These are phyloP conservation scores for Raphanus raphanistrum DNA, from an alignment of 345 rosid genomes.

Conservation along the genomic window DNA sequence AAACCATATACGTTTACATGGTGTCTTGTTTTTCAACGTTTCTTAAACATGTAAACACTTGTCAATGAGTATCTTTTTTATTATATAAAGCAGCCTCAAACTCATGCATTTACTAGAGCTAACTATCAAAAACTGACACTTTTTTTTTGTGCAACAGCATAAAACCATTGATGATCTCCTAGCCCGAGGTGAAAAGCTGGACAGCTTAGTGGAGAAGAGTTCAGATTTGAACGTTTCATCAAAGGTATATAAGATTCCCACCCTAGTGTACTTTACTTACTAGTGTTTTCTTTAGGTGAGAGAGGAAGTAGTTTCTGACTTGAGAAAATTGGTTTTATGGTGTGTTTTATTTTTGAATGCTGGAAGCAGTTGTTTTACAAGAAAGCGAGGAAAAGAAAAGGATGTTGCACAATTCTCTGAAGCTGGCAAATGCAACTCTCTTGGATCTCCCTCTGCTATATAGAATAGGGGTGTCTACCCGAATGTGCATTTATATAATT, in stretches of 20 bases:
- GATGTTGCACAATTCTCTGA: slow-evolving; percentile 85
- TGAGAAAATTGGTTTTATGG: neutral
- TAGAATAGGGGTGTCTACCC: neutral
- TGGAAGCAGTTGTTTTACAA: slow-evolving; percentile 45
- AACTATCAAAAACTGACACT: neutral
- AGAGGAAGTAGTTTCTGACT: neutral
- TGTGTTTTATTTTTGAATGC: neutral
- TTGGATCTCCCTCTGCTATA: neutral
- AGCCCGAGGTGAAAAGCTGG: slow-evolving; percentile 96
- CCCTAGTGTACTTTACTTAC: neutral
- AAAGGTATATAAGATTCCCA: slow-evolving; percentile 54
- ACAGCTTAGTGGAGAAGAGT: slow-evolving; percentile 96
- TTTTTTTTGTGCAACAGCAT: slow-evolving; percentile 54
- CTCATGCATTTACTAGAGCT: no score
- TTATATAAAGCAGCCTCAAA: no score
- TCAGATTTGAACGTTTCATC: slow-evolving; percentile 92
- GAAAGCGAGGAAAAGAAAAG: slow-evolving; percentile 91
- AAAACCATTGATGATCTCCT: slow-evolving; percentile 95
- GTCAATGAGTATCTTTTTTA: neutral
- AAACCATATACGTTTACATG: neutral
- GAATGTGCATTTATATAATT: neutral
- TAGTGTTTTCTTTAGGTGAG: neutral
- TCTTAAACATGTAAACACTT: neutral
- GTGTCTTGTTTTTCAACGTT: neutral
- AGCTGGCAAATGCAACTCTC: slow-evolving; percentile 7